Base-by-base conservation (phyloP, 768 basidiomycete species). In the Tulasnella sp. region DNA sequence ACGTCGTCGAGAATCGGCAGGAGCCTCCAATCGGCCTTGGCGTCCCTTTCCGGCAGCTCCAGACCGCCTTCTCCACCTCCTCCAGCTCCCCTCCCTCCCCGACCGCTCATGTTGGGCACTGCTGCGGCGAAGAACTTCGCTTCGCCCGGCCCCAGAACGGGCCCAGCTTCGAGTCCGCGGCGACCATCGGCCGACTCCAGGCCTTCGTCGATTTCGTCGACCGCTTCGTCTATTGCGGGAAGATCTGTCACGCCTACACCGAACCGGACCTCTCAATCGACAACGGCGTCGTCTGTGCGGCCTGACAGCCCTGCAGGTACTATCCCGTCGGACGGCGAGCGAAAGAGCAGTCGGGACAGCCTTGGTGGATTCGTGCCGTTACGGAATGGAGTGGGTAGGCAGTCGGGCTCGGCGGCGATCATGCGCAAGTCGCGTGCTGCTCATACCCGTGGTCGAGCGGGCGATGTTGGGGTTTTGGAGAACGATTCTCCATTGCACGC, bases 11-110 rank as follows among this genome's bases (percentile, higher is more conserved):
- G 62, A 32, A 37, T 68, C 2, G 65, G 65, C 16, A 72, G 39
- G 71, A 67, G 42, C 47, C 71, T 73, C 42, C 72, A 73, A 35
- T 41, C 41, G 36, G 65, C 72, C 32, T 29, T 73, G 11, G 72
- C 64, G 26, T 35, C 65, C 19, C 36, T 68, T 32, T 67, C 72
- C 35, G 72, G 65, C 22, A 47, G 26, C 22, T 34, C 41, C 32
- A 69, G 39, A 32, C 64, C 40, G n/a, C 72, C 72, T 4, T 52
- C 66, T n/a, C 72, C 72, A 11, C 72, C 65, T 32, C 47, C 64
- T n/a, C 39, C 47, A 2, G 40, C 40, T 3, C 71, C 71, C 6
- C n/a, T 52, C 5, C 35, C 72, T 47, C 72, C 64, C n/a, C 41
- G 72, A 1, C 66, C 22, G 35, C 66, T 68, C 19, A 40, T 67